Percentiles rank a stretch among this genome's conserved stretches.
Evolutionary conservation across 805 yeast species (phyloP).

Genomic region (Vanderwaltozyma polyspora): DNA sequence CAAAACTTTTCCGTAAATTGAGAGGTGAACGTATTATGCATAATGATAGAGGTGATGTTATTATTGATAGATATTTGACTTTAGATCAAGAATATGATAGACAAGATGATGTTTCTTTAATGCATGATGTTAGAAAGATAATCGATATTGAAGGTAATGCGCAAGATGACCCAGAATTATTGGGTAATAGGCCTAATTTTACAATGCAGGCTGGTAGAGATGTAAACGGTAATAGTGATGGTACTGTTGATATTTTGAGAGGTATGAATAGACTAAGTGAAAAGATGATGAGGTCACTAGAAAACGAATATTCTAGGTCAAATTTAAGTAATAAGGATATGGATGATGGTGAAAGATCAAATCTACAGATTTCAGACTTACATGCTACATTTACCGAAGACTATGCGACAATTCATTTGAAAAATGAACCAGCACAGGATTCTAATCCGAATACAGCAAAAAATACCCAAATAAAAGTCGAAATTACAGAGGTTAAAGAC

Average conservation of each 20-base stretch:
- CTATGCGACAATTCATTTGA: conserved; percentile 40
- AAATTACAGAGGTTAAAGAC: background rate
- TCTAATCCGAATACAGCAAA: too few species aligned
- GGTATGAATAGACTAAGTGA: conserved; percentile 85
- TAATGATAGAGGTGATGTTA: conserved; percentile 71
- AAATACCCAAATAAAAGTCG: too few species aligned
- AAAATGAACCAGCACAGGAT: conserved; percentile 1
- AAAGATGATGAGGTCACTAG: conserved; percentile 56
- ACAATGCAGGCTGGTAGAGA: conserved; percentile 61
- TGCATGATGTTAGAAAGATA: conserved; percentile 49
- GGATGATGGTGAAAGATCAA: conserved; percentile 32
- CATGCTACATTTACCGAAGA: conserved; percentile 37
- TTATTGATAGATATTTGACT: conserved; percentile 73
- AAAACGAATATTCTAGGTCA: conserved; percentile 32
- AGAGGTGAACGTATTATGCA: conserved; percentile 77
- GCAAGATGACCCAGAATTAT: conserved; percentile 63
- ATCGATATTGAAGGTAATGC: conserved; percentile 74
- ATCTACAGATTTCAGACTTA: conserved; percentile 40
- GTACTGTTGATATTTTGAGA: conserved; percentile 59
- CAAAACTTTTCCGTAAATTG: conserved; percentile 73
- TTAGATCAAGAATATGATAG: conserved; percentile 50
- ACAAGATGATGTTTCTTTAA: conserved; percentile 32
- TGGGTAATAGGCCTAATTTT: conserved; percentile 77
- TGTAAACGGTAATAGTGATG: conserved; percentile 45
- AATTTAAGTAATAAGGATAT: conserved; percentile 19